Evolutionary conservation across 1,139 yeast species (phyloP), one percentile per base, ranked within the genome.

Genomic region (Hyphopichia burtonii): DNA sequence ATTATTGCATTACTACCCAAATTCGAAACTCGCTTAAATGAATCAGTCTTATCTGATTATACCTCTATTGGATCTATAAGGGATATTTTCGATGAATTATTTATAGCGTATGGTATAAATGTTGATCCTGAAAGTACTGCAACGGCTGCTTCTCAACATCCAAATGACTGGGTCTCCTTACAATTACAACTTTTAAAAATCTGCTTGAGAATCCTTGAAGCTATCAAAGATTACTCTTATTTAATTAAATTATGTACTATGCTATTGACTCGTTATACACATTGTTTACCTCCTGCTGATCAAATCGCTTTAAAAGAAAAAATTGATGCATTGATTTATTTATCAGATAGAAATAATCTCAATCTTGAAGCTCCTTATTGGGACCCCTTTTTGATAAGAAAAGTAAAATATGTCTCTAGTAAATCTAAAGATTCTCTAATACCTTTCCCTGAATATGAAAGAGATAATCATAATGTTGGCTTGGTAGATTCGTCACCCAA

Each of bases 321-420:
- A 39, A 51, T 66, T 43, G 56, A 61, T 47, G 39, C 49, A 44
- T 37, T 63, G 52, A 47, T 58, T 3, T 43, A 52, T 34, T 35
- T 53, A 34, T 49, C 59, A 8, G 48, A 44, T 39, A 46, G 55
- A 28, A 52, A 55, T 20, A 52, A 52, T 14, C 40, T 52, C n/a
- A 45, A 49, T 7, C 41, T 58, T 14, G 46, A 43, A 2, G 40
- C 58, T 4, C 70, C 71, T 1, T 86, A 86, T 53, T 86, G 91
- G 86, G 96, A 88, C 58, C 84, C 86, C 1, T 80, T 72, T 49
- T 47, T 88, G 10, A 68, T 88, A 0, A 69, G 93, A 44, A 76
- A 71, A 34, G 68, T 82, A 5, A 61, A 65, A 23, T 63, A 68
- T 65, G 37, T 67, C 6, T 50, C 45, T 39, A 49, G 53, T 37